phyloP scores from a whole-genome alignment of 2,329 filamentous ascomycete species.

The Cladosporium sp. region DNA sequence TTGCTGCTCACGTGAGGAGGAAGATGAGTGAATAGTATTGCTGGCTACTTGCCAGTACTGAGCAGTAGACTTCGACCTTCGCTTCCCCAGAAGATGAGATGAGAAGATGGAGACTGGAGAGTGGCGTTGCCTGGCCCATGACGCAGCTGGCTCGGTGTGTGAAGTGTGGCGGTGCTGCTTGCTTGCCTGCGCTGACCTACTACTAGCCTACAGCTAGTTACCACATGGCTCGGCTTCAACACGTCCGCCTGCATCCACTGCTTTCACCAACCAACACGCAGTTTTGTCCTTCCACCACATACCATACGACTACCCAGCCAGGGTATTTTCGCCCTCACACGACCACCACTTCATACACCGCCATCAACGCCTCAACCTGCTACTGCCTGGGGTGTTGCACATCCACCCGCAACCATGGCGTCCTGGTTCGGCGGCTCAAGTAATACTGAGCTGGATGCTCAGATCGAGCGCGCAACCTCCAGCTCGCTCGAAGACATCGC shows the following conservation, averaged over 20 bases:
- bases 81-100: constrained; percentile 1
- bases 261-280: not conserved
- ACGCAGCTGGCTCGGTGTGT: not conserved
- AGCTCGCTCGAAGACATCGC: constrained; percentile 98
- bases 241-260: not conserved
- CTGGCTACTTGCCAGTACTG: not conserved
- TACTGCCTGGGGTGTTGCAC: not conserved
- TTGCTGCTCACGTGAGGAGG: not conserved
- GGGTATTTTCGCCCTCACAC: not conserved
- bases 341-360: not conserved
- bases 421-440: constrained; percentile 82
- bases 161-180: constrained; percentile 6
- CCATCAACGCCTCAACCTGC: not conserved
- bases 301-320: not conserved
- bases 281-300: not conserved
- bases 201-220: too few species aligned
- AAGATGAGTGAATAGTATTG: not conserved
- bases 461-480: constrained; percentile 91
- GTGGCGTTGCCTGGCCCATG: not conserved
- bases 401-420: constrained; percentile 65
- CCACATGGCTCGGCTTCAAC: too few species aligned
- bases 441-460: constrained; percentile 90
- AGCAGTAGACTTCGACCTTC: not conserved
- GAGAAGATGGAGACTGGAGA: constrained; percentile 3
- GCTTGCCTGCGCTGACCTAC: not conserved